phyloP scores from a whole-genome alignment of 352 stramenopile species.

The Thraustotheca clavata region DNA sequence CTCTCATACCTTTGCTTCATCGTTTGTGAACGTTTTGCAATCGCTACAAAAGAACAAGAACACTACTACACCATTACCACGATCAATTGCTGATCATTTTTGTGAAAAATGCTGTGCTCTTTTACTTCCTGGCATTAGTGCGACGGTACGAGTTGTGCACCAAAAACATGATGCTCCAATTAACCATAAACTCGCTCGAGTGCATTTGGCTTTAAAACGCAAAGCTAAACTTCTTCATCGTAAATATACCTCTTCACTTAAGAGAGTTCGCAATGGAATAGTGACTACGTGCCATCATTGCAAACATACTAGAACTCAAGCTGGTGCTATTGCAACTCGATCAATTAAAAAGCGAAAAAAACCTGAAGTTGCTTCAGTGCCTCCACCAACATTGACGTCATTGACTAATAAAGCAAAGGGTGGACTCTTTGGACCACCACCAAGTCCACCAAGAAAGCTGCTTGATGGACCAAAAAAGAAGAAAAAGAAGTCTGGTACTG shows the following conservation, averaged over 20 bases:
- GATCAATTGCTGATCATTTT: constrained; percentile 47
- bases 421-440: constrained; percentile 41
- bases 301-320: constrained; percentile 33
- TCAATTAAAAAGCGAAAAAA: constrained; percentile 40
- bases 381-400: background rate
- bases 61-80: constrained; percentile 26
- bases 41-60: background rate
- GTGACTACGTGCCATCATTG: constrained; percentile 51
- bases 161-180: constrained; percentile 29
- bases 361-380: background rate
- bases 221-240: constrained; percentile 11
- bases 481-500: constrained; percentile 30
- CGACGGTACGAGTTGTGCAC: constrained; percentile 40
- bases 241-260: constrained; percentile 10
- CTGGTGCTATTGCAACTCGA: constrained; percentile 42
- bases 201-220: constrained; percentile 20
- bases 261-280: constrained; percentile 33
- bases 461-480: constrained; percentile 69
- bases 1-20: background rate
- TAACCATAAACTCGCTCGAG: constrained; percentile 45
- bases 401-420: background rate
- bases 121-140: constrained; percentile 48
- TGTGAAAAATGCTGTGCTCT: constrained; percentile 55
- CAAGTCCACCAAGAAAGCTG: constrained; percentile 59
- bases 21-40: constrained; percentile 1